Conservation (phyloP, 2,329 filamentous ascomycete genomes). For the Alternaria triticimaculans region DNA sequence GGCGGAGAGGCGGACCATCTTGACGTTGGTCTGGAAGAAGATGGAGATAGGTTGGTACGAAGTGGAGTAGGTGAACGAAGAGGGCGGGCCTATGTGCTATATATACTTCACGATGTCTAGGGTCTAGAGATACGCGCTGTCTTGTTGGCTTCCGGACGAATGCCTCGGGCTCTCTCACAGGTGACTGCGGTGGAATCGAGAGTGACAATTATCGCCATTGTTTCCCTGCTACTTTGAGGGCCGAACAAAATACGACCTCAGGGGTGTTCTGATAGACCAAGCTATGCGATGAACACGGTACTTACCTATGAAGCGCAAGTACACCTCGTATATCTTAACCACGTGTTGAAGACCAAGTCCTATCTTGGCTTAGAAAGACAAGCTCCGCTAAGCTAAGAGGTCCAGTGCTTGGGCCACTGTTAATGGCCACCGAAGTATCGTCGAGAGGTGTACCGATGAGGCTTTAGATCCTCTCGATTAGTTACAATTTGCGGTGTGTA, state of each 20-base stretch:
- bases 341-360: neutral
- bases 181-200: neutral
- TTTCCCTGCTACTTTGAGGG: neutral
- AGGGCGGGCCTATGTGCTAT: neutral
- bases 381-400: neutral
- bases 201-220: neutral
- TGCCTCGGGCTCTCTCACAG: too few relatives aligned
- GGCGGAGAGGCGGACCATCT: neutral
- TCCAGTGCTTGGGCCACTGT: neutral
- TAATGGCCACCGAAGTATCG: neutral
- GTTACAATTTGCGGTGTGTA: neutral
- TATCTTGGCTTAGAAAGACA: neutral
- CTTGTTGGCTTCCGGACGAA: too few relatives aligned
- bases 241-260: neutral
- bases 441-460: neutral
- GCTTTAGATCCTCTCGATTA: neutral
- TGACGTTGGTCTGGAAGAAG: neutral
- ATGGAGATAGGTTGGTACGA: neutral
- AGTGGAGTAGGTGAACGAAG: neutral
- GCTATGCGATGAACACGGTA: neutral
- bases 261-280: neutral
- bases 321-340: neutral
- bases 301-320: neutral
- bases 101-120: neutral
- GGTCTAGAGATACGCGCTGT: too few relatives aligned